phyloP scores from a whole-genome alignment of 768 basidiomycete species.

The Mrakia hoshinonis region DNA sequence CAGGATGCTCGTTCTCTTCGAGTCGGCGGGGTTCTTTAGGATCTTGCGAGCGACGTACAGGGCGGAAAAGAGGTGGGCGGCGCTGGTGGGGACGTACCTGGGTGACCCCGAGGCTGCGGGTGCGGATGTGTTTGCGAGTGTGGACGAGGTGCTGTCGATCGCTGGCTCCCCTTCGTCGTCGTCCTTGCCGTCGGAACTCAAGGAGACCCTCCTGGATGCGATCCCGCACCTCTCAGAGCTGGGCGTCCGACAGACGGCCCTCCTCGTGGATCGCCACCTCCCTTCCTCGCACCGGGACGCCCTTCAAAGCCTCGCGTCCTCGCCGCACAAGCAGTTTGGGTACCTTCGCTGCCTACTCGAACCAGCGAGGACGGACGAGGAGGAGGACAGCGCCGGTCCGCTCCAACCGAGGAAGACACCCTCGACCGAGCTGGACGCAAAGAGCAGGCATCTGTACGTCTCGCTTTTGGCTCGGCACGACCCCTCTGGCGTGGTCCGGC shows the following conservation, averaged over 20 bases:
- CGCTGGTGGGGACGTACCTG: conserved; percentile 63
- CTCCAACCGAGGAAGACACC: conserved; percentile 34
- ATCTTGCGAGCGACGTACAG: conserved; percentile 75
- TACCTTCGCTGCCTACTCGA: conserved; percentile 72
- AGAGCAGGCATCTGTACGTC: conserved; percentile 57
- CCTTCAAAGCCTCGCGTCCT: conserved; percentile 48
- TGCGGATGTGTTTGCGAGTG: conserved; percentile 55
- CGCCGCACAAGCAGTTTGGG: conserved; percentile 53
- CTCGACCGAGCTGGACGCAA: conserved; percentile 47
- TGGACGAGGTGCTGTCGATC: conserved; percentile 55
- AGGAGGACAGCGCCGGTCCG: conserved; percentile 26
- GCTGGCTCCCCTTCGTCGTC: conserved; percentile 34
- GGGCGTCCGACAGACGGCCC: conserved; percentile 60
- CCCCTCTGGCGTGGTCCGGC: conserved; percentile 54
- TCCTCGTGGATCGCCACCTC: conserved; percentile 59
- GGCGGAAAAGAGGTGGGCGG: conserved; percentile 65
- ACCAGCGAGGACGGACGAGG: conserved; percentile 41
- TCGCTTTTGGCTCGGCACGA: conserved; percentile 64
- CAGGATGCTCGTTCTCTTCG: conserved; percentile 59
- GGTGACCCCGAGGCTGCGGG: conserved; percentile 55
- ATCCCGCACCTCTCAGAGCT: conserved; percentile 57
- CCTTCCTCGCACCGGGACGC: conserved; percentile 61
- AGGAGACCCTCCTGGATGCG: conserved; percentile 50
- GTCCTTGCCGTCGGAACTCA: conserved; percentile 51
- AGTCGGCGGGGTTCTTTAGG: conserved; percentile 77